These are phyloP conservation scores for Rhodotorula paludigena DNA, from an alignment of 768 basidiomycete genomes.

Conservation along the genomic window DNA sequence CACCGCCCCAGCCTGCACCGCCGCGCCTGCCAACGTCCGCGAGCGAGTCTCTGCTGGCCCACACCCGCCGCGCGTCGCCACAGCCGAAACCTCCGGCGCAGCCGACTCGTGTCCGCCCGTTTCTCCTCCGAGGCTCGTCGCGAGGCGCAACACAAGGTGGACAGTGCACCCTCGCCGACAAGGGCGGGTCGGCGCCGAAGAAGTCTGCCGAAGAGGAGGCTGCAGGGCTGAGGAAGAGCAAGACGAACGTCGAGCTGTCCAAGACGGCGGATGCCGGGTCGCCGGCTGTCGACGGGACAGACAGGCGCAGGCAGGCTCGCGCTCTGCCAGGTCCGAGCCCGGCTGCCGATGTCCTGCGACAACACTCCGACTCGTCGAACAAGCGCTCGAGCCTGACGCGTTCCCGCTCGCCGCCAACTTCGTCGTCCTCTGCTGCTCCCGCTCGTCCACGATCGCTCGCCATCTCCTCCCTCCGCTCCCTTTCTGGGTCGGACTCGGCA, in stretches of 20 bases:
- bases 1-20: not conserved
- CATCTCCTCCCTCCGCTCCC: not conserved
- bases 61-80: not conserved
- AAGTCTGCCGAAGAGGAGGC: not conserved
- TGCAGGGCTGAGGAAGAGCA: not conserved
- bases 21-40: not conserved
- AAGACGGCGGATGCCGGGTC: not conserved
- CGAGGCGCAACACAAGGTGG: not conserved
- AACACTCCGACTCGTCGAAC: not conserved
- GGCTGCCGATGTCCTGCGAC: too few species aligned
- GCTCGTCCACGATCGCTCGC: slow-evolving; percentile 2
- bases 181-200: not conserved
- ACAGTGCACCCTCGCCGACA: not conserved
- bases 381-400: not conserved
- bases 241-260: not conserved
- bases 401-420: not conserved
- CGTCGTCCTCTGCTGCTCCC: not conserved
- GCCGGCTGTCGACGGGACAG: too few species aligned
- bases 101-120: not conserved
- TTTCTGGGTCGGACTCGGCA: not conserved
- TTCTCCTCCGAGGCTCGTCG: slow-evolving; percentile 2
- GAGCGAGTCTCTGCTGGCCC: not conserved
- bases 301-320: not conserved
- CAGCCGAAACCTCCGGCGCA: not conserved
- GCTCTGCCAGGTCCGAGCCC: too few species aligned